Percentiles rank a stretch among this genome's conserved stretches.
These are phyloP conservation scores for Gastrolobium bilobum DNA, from an alignment of 306 rosid species.

Conservation along the genomic window DNA sequence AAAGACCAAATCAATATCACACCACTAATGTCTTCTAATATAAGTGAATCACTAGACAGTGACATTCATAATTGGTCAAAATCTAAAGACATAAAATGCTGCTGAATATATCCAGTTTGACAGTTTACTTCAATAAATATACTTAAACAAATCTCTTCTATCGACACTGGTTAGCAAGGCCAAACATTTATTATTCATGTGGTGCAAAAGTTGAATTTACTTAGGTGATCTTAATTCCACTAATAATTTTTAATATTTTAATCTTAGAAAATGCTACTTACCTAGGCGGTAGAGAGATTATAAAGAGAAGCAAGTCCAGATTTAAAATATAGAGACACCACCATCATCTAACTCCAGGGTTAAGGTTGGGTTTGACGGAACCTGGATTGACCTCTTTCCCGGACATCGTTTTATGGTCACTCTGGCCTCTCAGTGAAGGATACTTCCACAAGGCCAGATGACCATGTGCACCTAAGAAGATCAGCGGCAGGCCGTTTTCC, in stretches of 20 bases:
- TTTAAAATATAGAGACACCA: not conserved
- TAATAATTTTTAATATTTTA: too few relatives aligned
- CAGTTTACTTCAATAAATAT: not conserved
- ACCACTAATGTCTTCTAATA: not conserved
- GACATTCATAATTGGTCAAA: not conserved
- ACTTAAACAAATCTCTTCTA: too few relatives aligned
- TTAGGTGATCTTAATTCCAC: too few relatives aligned
- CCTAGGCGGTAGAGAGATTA: too few relatives aligned
- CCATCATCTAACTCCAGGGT: not conserved
- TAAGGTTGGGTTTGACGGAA: too few relatives aligned
- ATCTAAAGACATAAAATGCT: not conserved
- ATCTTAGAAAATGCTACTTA: too few relatives aligned
- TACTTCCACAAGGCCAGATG: constrained; percentile 44
- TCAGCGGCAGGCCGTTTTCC: constrained; percentile 44
- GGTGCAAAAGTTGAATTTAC: too few relatives aligned
- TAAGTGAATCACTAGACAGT: not conserved
- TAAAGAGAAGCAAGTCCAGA: too few relatives aligned
- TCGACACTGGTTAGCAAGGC: too few relatives aligned
- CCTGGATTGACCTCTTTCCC: too few relatives aligned
- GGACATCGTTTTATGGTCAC: constrained; percentile 70
- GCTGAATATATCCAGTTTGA: not conserved
- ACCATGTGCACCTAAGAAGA: constrained; percentile 66
- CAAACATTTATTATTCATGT: too few relatives aligned
- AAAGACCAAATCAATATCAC: too few relatives aligned
- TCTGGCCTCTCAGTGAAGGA: constrained; percentile 72